Conservation (phyloP, 257 asterid species). For the Ehretia macrophylla region DNA sequence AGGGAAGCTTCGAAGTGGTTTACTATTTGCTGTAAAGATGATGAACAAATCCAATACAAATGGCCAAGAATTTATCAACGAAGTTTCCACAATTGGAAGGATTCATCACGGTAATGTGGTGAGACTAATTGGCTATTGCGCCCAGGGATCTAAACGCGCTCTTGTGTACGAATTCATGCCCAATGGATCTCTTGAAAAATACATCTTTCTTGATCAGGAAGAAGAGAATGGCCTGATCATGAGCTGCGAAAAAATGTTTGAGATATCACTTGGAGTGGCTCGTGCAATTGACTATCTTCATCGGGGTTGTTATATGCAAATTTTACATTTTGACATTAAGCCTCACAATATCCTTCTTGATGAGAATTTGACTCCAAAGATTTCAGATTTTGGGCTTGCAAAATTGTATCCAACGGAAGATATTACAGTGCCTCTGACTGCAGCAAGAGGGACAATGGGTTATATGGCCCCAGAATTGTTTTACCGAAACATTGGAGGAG, state of each 20-base stretch:
- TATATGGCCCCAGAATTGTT: slow-evolving; percentile 40
- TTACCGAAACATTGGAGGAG: slow-evolving; percentile 35
- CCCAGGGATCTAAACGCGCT: slow-evolving; percentile 34
- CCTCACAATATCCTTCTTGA: slow-evolving; percentile 46
- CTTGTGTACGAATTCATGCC: slow-evolving; percentile 40
- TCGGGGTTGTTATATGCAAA: slow-evolving; percentile 29
- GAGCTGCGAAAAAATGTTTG: slow-evolving; percentile 30
- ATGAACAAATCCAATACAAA: slow-evolving; percentile 15
- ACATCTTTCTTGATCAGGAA: slow-evolving; percentile 22
- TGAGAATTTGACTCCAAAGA: slow-evolving; percentile 33
- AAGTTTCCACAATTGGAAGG: slow-evolving; percentile 36
- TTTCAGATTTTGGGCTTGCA: slow-evolving; percentile 40
- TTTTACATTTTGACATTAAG: slow-evolving; percentile 39
- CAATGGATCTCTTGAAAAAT: slow-evolving; percentile 40
- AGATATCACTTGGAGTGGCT: slow-evolving; percentile 41
- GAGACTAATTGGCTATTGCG: slow-evolving; percentile 44
- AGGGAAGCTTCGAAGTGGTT: slow-evolving; percentile 53
- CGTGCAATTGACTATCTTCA: slow-evolving; percentile 43
- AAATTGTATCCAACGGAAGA: slow-evolving; percentile 24
- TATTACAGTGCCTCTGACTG: slow-evolving; percentile 17
- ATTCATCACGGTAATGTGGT: slow-evolving; percentile 36
- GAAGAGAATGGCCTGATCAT: too few species aligned
- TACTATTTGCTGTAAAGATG: slow-evolving; percentile 39
- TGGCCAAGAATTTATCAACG: slow-evolving; percentile 37
- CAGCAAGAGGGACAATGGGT: slow-evolving; percentile 34